Evolutionary conservation across 441 rosid genomes (phyloP).

Genomic region (Arabidopsis hybrid): DNA sequence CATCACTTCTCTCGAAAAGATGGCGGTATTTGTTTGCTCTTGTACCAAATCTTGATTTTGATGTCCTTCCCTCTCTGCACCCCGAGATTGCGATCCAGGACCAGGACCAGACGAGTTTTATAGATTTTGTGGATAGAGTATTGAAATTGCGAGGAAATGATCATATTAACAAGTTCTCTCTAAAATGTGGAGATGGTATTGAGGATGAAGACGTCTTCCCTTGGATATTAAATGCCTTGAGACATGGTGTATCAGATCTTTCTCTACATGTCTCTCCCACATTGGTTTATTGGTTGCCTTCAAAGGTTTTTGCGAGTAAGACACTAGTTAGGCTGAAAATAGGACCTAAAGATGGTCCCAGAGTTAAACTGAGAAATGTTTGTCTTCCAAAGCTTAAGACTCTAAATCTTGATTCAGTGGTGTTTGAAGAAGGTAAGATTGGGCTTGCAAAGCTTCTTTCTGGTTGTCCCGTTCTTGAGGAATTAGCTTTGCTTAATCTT

Average conservation of each 20-base stretch:
- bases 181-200: constrained; percentile 33
- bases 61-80: not conserved
- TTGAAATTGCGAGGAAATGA: constrained; percentile 12
- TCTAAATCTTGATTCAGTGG: constrained; percentile 3
- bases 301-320: constrained; percentile 20
- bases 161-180: constrained; percentile 23
- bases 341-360: constrained; percentile 16
- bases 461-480: constrained; percentile 23
- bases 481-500: not conserved
- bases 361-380: constrained; percentile 12
- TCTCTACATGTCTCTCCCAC: constrained; percentile 1
- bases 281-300: constrained; percentile 32
- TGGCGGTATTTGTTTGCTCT: constrained; percentile 34
- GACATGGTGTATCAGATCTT: constrained; percentile 26
- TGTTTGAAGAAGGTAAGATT: constrained; percentile 17
- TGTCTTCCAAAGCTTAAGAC: constrained; percentile 29
- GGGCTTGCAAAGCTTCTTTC: constrained; percentile 25
- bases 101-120: constrained; percentile 20
- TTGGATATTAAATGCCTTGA: constrained; percentile 22
- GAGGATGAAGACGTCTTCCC: constrained; percentile 35
- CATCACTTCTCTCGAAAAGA: constrained; percentile 42
- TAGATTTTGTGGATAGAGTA: constrained; percentile 25
- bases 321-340: constrained; percentile 16
- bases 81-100: not conserved
- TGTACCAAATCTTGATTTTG: constrained; percentile 37